Conservation (phyloP, 1,284 basidiomycete genomes). For the Leccinum subatratum region DNA sequence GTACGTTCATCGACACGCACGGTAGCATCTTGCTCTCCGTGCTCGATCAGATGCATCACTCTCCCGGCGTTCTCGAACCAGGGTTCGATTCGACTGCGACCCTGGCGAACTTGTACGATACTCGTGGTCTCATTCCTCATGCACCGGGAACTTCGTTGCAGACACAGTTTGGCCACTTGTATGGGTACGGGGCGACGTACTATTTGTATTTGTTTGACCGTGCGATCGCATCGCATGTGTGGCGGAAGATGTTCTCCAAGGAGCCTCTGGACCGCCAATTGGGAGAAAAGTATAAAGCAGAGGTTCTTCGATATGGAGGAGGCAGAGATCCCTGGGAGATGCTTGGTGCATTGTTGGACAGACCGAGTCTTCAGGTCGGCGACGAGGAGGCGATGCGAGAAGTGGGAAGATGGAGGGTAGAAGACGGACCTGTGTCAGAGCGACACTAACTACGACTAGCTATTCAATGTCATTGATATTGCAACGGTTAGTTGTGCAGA, state of each 20-base stretch:
- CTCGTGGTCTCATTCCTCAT: constrained; percentile 74
- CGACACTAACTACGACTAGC: constrained; percentile 37
- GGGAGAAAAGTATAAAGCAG: constrained; percentile 77
- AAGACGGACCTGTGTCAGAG: constrained; percentile 56
- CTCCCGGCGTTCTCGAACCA: constrained; percentile 48
- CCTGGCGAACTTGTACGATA: constrained; percentile 61
- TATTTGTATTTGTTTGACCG: constrained; percentile 97
- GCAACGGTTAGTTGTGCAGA: neutral
- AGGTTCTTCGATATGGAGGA: constrained; percentile 80
- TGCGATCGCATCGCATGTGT: constrained; percentile 89
- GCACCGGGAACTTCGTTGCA: constrained; percentile 86
- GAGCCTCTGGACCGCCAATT: constrained; percentile 60
- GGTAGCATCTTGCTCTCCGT: constrained; percentile 87
- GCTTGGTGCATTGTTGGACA: constrained; percentile 71
- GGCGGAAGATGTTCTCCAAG: constrained; percentile 68
- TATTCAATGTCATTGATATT: constrained; percentile 5
- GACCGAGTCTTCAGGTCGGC: constrained; percentile 61
- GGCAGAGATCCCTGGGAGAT: constrained; percentile 93
- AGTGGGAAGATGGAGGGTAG: constrained; percentile 83
- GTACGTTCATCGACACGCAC: constrained; percentile 79
- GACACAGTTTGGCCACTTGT: constrained; percentile 92
- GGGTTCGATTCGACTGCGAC: constrained; percentile 70
- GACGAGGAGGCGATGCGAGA: constrained; percentile 81
- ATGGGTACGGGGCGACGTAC: constrained; percentile 96
- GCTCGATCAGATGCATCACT: constrained; percentile 90